These are phyloP conservation scores for Fusarium liriodendri DNA, from an alignment of 2,329 filamentous ascomycete species.

Conservation along the genomic window DNA sequence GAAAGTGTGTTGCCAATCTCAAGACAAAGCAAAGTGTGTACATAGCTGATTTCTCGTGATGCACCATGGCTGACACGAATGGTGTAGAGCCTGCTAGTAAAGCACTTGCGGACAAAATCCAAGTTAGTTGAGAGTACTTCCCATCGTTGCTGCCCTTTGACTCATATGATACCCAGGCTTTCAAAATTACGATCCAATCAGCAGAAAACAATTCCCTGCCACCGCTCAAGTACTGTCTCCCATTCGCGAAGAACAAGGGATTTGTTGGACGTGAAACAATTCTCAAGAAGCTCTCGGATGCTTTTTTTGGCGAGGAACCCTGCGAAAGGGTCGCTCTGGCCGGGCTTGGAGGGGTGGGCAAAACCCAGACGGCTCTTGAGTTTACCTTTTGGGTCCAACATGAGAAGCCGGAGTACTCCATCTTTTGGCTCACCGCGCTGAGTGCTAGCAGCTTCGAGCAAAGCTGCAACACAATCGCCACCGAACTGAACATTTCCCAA, in stretches of 20 bases:
- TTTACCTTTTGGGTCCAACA: neutral
- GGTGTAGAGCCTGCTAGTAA: neutral
- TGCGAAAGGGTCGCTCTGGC: neutral
- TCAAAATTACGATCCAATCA: neutral
- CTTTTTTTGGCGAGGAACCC: neutral
- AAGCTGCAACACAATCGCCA: neutral
- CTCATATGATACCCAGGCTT: neutral
- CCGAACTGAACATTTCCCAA: neutral
- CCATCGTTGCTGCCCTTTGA: neutral
- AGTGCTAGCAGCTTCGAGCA: neutral
- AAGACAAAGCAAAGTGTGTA: neutral
- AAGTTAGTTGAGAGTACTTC: neutral
- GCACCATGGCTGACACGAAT: neutral
- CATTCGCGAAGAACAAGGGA: neutral
- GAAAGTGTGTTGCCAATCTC: neutral
- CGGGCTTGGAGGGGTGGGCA: neutral
- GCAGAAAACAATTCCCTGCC: neutral
- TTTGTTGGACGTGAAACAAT: neutral
- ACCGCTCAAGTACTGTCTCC: neutral
- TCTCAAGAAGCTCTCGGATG: neutral
- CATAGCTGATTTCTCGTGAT: neutral
- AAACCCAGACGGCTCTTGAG: neutral
- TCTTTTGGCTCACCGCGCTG: neutral
- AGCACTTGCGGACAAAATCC: neutral
- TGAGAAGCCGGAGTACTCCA: neutral